Conservation (phyloP, 257 asterid species). For the Capsicum chinense region DNA sequence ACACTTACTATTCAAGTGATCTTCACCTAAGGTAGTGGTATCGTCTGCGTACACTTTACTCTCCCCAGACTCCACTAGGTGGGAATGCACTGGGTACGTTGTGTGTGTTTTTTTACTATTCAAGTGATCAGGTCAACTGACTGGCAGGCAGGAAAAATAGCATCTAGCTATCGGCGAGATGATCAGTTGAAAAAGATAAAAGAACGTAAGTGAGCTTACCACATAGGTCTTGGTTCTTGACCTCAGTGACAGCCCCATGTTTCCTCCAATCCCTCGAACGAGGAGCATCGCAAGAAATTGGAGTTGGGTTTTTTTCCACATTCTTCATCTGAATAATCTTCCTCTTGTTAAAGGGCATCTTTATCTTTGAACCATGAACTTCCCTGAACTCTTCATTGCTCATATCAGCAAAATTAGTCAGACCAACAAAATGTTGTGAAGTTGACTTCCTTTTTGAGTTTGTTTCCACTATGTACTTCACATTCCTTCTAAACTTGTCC, state of each 20-base stretch:
- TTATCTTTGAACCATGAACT: slow-evolving; percentile 22
- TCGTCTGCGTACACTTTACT: too few species aligned
- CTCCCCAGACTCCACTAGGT: too few species aligned
- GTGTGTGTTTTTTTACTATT: not conserved
- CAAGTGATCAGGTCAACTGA: not conserved
- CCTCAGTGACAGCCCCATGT: slow-evolving; percentile 44
- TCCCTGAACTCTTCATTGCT: slow-evolving; percentile 46
- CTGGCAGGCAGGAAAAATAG: not conserved
- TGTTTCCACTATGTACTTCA: slow-evolving; percentile 39
- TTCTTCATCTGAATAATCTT: slow-evolving; percentile 12
- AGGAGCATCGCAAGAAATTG: slow-evolving; percentile 39
- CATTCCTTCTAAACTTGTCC: slow-evolving; percentile 34
- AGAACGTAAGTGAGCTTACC: slow-evolving; percentile 28
- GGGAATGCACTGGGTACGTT: too few species aligned
- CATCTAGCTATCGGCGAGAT: slow-evolving; percentile 24
- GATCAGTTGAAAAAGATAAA: not conserved
- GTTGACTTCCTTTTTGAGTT: slow-evolving; percentile 31
- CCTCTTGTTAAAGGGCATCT: slow-evolving; percentile 30
- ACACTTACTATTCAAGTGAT: not conserved
- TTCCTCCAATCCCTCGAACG: slow-evolving; percentile 48
- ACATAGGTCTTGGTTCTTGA: slow-evolving; percentile 40
- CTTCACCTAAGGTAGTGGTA: not conserved
- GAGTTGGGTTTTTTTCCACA: not conserved
- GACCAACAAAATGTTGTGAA: slow-evolving; percentile 32
- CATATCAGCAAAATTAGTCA: slow-evolving; percentile 48